Percentiles rank a stretch among this genome's conserved stretches.
Evolutionary conservation across 2,329 filamentous ascomycete species (phyloP).

Genomic region (Diaporthe humulicola): DNA sequence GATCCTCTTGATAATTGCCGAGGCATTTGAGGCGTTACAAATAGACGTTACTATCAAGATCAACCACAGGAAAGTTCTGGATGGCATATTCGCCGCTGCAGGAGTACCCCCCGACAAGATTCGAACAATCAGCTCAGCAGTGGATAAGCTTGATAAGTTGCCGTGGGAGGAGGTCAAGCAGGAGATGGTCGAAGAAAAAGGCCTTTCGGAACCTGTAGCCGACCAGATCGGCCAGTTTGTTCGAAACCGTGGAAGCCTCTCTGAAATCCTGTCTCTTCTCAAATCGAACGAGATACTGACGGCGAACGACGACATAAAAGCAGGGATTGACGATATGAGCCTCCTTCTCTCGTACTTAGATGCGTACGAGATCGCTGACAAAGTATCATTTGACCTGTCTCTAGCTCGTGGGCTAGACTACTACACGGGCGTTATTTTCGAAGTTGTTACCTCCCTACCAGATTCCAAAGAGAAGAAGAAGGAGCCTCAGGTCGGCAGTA

Average conservation of each 20-base stretch:
- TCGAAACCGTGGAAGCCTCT: background rate
- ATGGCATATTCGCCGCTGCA: slow-evolving; percentile 91
- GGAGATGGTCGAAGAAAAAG: slow-evolving; percentile 95
- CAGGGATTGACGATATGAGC: slow-evolving; percentile 84
- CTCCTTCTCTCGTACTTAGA: slow-evolving; percentile 86
- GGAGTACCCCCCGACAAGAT: slow-evolving; percentile 90
- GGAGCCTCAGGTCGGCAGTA: slow-evolving; percentile 70
- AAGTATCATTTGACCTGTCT: slow-evolving; percentile 89
- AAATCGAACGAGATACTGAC: slow-evolving; percentile 75
- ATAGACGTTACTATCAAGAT: slow-evolving; percentile 88
- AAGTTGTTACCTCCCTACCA: slow-evolving; percentile 86
- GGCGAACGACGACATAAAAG: slow-evolving; percentile 80
- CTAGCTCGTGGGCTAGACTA: slow-evolving; percentile 77
- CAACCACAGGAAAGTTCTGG: slow-evolving; percentile 94
- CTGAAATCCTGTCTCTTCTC: slow-evolving; percentile 79
- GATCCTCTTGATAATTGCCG: slow-evolving; percentile 84
- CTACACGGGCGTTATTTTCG: slow-evolving; percentile 82
- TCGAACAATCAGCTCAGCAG: slow-evolving; percentile 90
- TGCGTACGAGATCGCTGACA: slow-evolving; percentile 78
- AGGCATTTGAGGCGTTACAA: slow-evolving; percentile 80
- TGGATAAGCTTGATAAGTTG: slow-evolving; percentile 95
- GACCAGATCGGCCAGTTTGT: slow-evolving; percentile 90
- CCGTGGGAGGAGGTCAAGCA: slow-evolving; percentile 90
- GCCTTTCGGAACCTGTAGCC: slow-evolving; percentile 79
- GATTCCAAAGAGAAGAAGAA: slow-evolving; percentile 59